phyloP scores from a whole-genome alignment of 768 basidiomycete species.

The Mycena galericulata region DNA sequence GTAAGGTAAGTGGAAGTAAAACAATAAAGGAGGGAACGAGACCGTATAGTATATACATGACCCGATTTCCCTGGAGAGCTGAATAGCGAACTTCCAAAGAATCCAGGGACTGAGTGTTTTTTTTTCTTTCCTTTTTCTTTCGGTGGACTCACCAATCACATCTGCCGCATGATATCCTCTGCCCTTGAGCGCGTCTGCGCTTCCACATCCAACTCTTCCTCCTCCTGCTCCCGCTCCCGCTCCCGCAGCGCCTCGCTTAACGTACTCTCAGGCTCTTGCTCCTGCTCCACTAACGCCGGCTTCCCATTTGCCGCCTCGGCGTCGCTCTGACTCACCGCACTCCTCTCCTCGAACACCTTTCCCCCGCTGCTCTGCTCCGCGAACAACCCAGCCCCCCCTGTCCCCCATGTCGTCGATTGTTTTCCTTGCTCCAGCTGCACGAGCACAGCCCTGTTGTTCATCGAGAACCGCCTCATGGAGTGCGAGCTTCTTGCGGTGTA shows the following conservation, averaged over 20 bases:
- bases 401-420: too few species aligned
- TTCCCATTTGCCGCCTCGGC: constrained; percentile 11
- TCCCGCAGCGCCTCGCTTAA: too few species aligned
- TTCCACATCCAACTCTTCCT: neutral
- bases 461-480: too few species aligned
- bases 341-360: neutral
- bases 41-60: neutral
- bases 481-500: too few species aligned
- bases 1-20: constrained; percentile 10
- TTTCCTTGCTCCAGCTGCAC: too few species aligned
- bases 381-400: too few species aligned
- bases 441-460: too few species aligned
- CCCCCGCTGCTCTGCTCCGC: too few species aligned
- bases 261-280: constrained; percentile 15
- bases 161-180: too few species aligned
- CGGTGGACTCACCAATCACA: too few species aligned
- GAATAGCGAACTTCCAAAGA: constrained; percentile 15
- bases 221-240: too few species aligned
- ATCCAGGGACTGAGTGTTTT: constrained; percentile 18
- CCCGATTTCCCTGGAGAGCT: constrained; percentile 11
- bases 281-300: constrained; percentile 17
- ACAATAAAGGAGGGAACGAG: constrained; percentile 5
- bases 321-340: constrained; percentile 14
- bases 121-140: neutral
- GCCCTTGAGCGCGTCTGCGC: too few species aligned